Evolutionary conservation across 257 asterid genomes (phyloP).

Genomic region (Plantago elongata): DNA sequence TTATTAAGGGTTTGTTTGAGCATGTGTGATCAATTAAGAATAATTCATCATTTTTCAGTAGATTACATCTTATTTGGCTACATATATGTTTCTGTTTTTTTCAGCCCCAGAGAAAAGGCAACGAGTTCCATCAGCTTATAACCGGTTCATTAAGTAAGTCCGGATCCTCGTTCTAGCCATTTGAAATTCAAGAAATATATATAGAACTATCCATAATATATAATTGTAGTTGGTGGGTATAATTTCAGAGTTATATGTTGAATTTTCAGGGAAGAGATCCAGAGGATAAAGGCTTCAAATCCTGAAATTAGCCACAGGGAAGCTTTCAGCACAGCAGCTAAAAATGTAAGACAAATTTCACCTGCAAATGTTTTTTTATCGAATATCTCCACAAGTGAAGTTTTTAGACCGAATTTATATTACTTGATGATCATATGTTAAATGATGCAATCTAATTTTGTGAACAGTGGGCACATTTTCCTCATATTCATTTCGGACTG

Average conservation of each 20-base stretch:
- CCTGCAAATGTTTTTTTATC: no score
- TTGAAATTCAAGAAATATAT: neutral
- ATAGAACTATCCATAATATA: neutral
- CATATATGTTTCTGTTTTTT: neutral
- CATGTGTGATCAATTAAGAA: no score
- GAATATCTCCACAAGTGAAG: neutral
- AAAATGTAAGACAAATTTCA: slow-evolving; percentile 50
- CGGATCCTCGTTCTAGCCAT: neutral
- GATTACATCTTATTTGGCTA: no score
- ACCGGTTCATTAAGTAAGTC: slow-evolving; percentile 85
- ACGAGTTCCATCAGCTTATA: slow-evolving; percentile 89
- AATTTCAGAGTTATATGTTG: neutral
- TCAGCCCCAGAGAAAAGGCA: slow-evolving; percentile 90
- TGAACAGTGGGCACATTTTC: slow-evolving; percentile 98
- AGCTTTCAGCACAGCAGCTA: slow-evolving; percentile 95
- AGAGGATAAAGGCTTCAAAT: slow-evolving; percentile 87
- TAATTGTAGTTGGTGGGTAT: neutral
- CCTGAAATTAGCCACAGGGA: slow-evolving; percentile 93
- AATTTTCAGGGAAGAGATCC: slow-evolving; percentile 78
- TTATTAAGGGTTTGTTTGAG: no score
- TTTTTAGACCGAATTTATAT: neutral
- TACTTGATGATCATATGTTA: no score
- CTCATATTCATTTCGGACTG: slow-evolving; percentile 83
- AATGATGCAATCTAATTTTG: no score
- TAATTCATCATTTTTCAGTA: no score